phyloP scores from a whole-genome alignment of 177 flowering plant species.

The Vitis hybrid region DNA sequence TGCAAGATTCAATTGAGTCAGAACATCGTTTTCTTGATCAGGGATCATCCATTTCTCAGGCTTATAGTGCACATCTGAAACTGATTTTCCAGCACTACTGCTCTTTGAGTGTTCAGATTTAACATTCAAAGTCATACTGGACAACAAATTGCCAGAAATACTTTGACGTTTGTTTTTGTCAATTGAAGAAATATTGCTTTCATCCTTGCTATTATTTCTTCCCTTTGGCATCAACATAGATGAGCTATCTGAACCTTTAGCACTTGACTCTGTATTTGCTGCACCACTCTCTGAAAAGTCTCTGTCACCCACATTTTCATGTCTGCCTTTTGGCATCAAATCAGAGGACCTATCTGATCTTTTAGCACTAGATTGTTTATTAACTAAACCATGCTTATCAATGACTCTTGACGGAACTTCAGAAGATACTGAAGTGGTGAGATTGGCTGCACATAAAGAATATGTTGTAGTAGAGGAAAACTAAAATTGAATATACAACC shows the following conservation, averaged over 20 bases:
- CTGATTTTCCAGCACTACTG: slow-evolving; percentile 20
- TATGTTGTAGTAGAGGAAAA: neutral
- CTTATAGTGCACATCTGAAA: slow-evolving; percentile 40
- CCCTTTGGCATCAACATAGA: slow-evolving; percentile 16
- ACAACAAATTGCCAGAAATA: slow-evolving; percentile 30
- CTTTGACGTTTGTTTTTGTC: slow-evolving; percentile 23
- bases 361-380: slow-evolving; percentile 18
- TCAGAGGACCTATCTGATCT: slow-evolving; percentile 22
- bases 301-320: slow-evolving; percentile 19
- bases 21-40: slow-evolving; percentile 35
- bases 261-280: slow-evolving; percentile 20
- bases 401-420: slow-evolving; percentile 21
- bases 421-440: slow-evolving; percentile 16
- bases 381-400: slow-evolving; percentile 17
- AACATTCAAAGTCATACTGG: slow-evolving; percentile 30
- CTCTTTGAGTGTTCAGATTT: slow-evolving; percentile 33
- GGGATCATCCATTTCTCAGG: slow-evolving; percentile 85
- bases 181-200: slow-evolving; percentile 24
- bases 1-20: slow-evolving; percentile 84
- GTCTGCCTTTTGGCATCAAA: slow-evolving; percentile 16
- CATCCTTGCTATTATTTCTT: slow-evolving; percentile 22
- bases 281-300: slow-evolving; percentile 17
- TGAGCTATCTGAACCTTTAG: slow-evolving; percentile 21
- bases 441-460: slow-evolving; percentile 24
- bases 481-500: neutral